Evolutionary conservation across 1,139 yeast genomes (phyloP).

Genomic region (Geotrichum candidum): DNA sequence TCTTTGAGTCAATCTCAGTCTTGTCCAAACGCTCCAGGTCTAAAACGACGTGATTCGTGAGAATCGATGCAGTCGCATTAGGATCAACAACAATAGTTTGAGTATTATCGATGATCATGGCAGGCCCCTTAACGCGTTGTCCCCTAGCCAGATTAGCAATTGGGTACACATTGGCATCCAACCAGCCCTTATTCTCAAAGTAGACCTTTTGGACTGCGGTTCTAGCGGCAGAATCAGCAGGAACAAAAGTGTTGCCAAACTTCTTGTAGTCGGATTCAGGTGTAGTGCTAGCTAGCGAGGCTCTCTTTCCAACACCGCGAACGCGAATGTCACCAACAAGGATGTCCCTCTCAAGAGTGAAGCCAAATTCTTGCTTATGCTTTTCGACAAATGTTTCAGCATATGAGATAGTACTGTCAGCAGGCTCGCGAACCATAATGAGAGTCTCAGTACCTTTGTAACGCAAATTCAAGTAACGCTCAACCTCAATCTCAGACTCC

Average conservation of each 20-base stretch:
- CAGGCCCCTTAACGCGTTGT: slow-evolving; percentile 60
- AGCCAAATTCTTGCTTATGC: slow-evolving; percentile 68
- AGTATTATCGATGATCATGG: slow-evolving; percentile 76
- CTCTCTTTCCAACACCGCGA: slow-evolving; percentile 51
- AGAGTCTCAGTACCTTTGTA: slow-evolving; percentile 87
- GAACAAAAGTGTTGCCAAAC: slow-evolving; percentile 5
- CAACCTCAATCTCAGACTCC: slow-evolving; percentile 40
- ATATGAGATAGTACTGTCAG: slow-evolving; percentile 28
- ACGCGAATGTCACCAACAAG: slow-evolving; percentile 81
- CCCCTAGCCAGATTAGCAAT: slow-evolving; percentile 52
- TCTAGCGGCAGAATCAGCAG: slow-evolving; percentile 14
- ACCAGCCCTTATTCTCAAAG: slow-evolving; percentile 44
- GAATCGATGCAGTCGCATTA: slow-evolving; percentile 53
- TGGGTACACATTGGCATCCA: slow-evolving; percentile 47
- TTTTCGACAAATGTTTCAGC: slow-evolving; percentile 40
- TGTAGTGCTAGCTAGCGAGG: slow-evolving; percentile 22
- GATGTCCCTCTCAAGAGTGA: slow-evolving; percentile 54
- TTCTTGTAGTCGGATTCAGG: slow-evolving; percentile 20
- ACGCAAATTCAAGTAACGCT: slow-evolving; percentile 67
- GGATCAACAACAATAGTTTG: slow-evolving; percentile 84
- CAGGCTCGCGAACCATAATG: slow-evolving; percentile 52
- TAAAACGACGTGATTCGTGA: slow-evolving; percentile 55
- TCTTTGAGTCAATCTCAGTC: slow-evolving; percentile 34
- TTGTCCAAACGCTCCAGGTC: slow-evolving; percentile 27
- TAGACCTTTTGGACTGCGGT: slow-evolving; percentile 38